Evolutionary conservation across 345 rosid species (phyloP), one percentile per base, ranked within the genome.

Genomic region (Heritiera fomes): DNA sequence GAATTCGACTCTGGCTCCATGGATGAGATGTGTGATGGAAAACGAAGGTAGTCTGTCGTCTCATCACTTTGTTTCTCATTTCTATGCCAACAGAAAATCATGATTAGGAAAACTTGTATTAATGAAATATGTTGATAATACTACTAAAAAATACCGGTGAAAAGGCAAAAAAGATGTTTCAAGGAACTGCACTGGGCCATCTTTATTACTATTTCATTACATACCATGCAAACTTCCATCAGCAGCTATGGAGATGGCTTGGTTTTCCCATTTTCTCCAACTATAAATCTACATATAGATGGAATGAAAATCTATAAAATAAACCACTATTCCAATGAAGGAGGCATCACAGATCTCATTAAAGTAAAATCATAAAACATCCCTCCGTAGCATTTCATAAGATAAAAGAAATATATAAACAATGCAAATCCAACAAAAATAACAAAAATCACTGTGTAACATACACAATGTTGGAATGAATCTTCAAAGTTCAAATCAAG

Each of bases 21-120:
- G 98, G 98, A 90, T 95, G 98, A 81, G 98, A 91, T 38, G 98
- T 84, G 84, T 89, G 97, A 78, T 95, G 98, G 89, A 95, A 89
- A 30, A 95, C 87, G 71, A 95, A 93, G 60, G 98, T 95, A 23
- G 94, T 62, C 69, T 93, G 98, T 64, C 95, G 85, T 84, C 73
- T 84, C 92, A 92, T 92, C 80, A 91, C 91, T 81, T 86, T 90
- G 73, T 20, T 79, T 85, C 80, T 88, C 89, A 87, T 95, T 76
- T 86, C 98, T 95, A 65, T 71, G 60, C 71, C 65, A 81, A 45
- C 61, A 34, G 38, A 23, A 78, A 34, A 79, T 50, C 71, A 69
- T 49, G 32, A 71, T 83, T 11, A 50, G 45, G 56, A 79, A 7
- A 53, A 64, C 4, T 60, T 20, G 62, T 17, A 45, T 34, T 8